phyloP scores from a whole-genome alignment of 768 basidiomycete species.

The Xerocomus spinulosus region DNA sequence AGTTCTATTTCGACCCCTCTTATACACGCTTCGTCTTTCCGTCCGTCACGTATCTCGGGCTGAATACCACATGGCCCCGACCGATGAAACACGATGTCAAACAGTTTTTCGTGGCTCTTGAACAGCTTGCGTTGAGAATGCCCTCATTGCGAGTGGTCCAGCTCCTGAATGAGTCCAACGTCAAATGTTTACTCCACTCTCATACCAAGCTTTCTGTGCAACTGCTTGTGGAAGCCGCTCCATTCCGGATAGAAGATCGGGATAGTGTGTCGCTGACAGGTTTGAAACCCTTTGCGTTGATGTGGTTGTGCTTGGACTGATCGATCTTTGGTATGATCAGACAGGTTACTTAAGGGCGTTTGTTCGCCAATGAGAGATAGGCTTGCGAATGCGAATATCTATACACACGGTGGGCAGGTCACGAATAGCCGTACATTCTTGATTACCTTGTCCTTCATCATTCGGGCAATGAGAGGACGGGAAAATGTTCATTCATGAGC shows the following conservation, averaged over 20 bases:
- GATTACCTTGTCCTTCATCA: too few species aligned
- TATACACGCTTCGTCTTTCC: slow-evolving; percentile 3
- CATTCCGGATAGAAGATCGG: slow-evolving; percentile 23
- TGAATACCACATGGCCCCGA: slow-evolving; percentile 7
- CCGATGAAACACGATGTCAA: slow-evolving; percentile 1
- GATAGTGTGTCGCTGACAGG: slow-evolving; percentile 20
- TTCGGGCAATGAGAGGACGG: too few species aligned
- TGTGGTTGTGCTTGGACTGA: neutral
- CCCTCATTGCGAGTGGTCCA: slow-evolving; percentile 22
- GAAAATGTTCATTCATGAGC: too few species aligned
- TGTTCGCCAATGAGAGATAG: slow-evolving; percentile 8
- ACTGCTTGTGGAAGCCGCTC: neutral
- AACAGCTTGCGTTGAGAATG: slow-evolving; percentile 1
- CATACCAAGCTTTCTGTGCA: slow-evolving; percentile 9
- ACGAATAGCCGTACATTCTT: too few species aligned
- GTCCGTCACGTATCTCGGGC: slow-evolving; percentile 15
- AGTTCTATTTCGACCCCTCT: slow-evolving; percentile 1
- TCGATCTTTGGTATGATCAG: neutral
- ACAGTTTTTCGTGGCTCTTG: slow-evolving; percentile 11
- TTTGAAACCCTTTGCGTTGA: neutral
- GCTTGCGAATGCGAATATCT: too few species aligned
- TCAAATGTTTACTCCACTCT: slow-evolving; percentile 14
- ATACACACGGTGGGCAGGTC: too few species aligned
- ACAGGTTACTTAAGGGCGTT: slow-evolving; percentile 11
- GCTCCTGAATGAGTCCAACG: slow-evolving; percentile 13